Conservation (phyloP, 2,329 filamentous ascomycete genomes). For the Ophiocordyceps camponoti-saundersi region DNA sequence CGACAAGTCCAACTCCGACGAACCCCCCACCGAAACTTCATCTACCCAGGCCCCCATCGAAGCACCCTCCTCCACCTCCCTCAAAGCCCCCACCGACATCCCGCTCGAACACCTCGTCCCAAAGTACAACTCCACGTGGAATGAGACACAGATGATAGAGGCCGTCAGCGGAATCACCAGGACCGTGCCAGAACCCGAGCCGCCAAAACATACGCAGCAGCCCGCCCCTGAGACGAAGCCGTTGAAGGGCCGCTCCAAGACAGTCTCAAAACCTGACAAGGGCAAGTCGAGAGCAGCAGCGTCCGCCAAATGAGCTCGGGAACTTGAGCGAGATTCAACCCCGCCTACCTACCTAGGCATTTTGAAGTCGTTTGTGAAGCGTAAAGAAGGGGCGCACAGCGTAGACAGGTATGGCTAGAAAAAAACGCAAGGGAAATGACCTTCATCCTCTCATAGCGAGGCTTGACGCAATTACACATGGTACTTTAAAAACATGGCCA, state of each 20-base stretch:
- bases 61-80: conserved; percentile 1
- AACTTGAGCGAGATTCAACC: not conserved
- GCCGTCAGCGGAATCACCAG: conserved; percentile 27
- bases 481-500: too few species aligned
- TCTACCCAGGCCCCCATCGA: not conserved
- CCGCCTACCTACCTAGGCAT: too few species aligned
- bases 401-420: too few species aligned
- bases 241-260: not conserved
- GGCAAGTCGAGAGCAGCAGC: not conserved
- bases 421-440: too few species aligned
- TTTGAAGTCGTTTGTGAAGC: too few species aligned
- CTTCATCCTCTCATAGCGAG: too few species aligned
- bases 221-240: conserved; percentile 7
- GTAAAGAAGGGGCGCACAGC: too few species aligned
- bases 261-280: not conserved
- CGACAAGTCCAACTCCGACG: conserved; percentile 2
- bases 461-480: too few species aligned
- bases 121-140: conserved; percentile 23
- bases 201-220: conserved; percentile 1
- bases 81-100: not conserved
- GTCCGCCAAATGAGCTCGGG: not conserved
- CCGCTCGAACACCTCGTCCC: conserved; percentile 19
- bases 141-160: conserved; percentile 24
- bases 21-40: not conserved
- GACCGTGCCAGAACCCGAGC: conserved; percentile 9